Conservation (phyloP, 306 rosid genomes). For the Lotus japonicus region DNA sequence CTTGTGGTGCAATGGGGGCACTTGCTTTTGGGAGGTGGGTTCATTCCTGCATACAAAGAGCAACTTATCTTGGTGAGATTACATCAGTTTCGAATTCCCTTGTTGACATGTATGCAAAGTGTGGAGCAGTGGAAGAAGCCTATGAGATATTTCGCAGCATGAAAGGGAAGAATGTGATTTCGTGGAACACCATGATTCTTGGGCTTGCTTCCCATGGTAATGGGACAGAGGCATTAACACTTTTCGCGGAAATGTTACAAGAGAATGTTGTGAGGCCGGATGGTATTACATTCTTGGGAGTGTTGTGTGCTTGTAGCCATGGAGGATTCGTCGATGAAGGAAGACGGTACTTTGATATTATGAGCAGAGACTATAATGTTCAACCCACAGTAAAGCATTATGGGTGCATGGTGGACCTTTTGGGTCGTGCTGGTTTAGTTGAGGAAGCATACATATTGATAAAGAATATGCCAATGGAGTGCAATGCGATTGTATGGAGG, state of each 20-base stretch:
- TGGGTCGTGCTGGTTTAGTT: conserved; percentile 68
- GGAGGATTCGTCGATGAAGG: conserved; percentile 67
- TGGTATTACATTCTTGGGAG: conserved; percentile 64
- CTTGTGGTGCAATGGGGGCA: conserved; percentile 52
- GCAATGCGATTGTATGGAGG: conserved; percentile 79
- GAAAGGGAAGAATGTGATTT: conserved; percentile 46
- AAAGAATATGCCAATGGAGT: conserved; percentile 46
- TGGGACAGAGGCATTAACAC: conserved; percentile 40
- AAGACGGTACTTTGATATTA: conserved; percentile 36
- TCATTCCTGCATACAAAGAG: conserved; percentile 35
- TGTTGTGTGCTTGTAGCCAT: conserved; percentile 67
- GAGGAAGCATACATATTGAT: conserved; percentile 57
- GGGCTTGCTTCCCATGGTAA: conserved; percentile 65
- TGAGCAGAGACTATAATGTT: conserved; percentile 40
- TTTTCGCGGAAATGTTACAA: conserved; percentile 44
- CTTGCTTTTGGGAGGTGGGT: conserved; percentile 61
- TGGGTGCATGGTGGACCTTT: conserved; percentile 73
- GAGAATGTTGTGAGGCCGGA: conserved; percentile 46
- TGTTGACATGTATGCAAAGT: conserved; percentile 68
- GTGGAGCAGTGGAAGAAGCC: conserved; percentile 78
- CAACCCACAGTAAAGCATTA: conserved; percentile 71
- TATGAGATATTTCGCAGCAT: conserved; percentile 25
- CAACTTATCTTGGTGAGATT: conserved; percentile 12
- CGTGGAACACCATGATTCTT: conserved; percentile 80
- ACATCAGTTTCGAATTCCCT: conserved; percentile 45